Base-by-base conservation (phyloP, 2,329 filamentous ascomycete genomes). In the Rachicladosporium sp. region DNA sequence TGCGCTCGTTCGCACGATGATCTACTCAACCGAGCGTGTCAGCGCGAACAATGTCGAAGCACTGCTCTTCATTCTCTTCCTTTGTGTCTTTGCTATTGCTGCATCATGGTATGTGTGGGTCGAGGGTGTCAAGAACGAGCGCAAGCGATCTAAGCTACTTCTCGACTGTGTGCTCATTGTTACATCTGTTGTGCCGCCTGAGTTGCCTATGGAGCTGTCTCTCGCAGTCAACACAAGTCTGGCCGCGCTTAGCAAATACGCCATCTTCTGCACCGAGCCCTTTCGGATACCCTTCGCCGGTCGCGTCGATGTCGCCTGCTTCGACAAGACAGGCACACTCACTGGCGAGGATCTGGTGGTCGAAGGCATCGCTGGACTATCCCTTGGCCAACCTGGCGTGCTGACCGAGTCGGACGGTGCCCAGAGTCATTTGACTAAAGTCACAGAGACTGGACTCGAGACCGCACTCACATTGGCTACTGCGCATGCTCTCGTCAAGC, bases 101-200 rank as follows among this genome's bases (percentile, higher is more conserved):
- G 91, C 91, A 38, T 94, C 91, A 9, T 95, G 91, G 88, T 98
- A 98, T 61, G 91, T 98, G 43, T 98, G 91, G 91, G 78, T 88
- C 46, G 89, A 98, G 64, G 93, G 91, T 67, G 89, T 98, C 40
- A 74, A 76, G 58, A 87, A 83, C 66, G 89, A 96, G 56, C 82
- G 91, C 58, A 96, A 98, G 70, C 81, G 91, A 48, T 96, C 89
- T 35, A 98, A 98, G 74, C 76, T 98, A 31, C 75, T 98, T 43
- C 76, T 98, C 39, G 93, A 98, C 66, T 98, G 93, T 59, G 77
- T 98, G 63, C 80, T 98, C 61, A 98, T 98, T 54, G 78, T 98
- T 53, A 98, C 91, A 31, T 95, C 87, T 57, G 91, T 98, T 43
- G 91, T 98, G 1, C 91, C 91, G n/a, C 91, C 91, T 2, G 91